These are phyloP conservation scores for Thermothielavioides terrestris DNA, from an alignment of 495 filamentous ascomycete genomes.

Conservation along the genomic window DNA sequence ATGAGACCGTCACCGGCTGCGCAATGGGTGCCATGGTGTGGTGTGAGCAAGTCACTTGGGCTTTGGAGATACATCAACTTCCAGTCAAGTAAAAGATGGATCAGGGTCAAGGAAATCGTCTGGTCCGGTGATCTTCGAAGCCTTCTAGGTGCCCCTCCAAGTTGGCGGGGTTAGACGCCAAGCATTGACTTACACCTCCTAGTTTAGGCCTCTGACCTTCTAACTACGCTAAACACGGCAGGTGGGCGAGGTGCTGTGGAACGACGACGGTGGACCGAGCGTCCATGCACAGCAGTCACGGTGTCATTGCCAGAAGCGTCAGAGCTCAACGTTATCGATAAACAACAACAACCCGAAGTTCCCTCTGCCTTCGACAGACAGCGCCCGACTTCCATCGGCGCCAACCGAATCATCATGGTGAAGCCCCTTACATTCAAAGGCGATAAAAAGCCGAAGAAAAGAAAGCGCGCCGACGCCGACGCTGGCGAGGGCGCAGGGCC, in stretches of 20 bases:
- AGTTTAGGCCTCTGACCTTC: too few relatives aligned
- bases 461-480: slow-evolving; percentile 55
- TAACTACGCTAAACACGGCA: slow-evolving; percentile 11
- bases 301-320: too few relatives aligned
- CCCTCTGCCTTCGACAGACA: not conserved
- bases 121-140: slow-evolving; percentile 2
- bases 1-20: slow-evolving; percentile 43
- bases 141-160: slow-evolving; percentile 3
- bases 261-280: slow-evolving; percentile 2
- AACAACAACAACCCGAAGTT: not conserved
- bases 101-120: not conserved
- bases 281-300: not conserved
- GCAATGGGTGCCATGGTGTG: slow-evolving; percentile 38
- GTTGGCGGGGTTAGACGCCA: slow-evolving; percentile 12
- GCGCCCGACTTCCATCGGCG: not conserved
- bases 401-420: slow-evolving; percentile 41
- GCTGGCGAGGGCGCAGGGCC: slow-evolving; percentile 27
- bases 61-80: not conserved
- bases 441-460: slow-evolving; percentile 89
- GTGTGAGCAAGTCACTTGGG: not conserved
- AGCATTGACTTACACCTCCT: too few relatives aligned
- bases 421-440: slow-evolving; percentile 92
- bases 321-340: slow-evolving; percentile 10
- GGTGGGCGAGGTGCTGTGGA: not conserved
- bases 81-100: not conserved